phyloP scores from a whole-genome alignment of 108 stramenopile genomes.

The Discostella pseudostelligera region DNA sequence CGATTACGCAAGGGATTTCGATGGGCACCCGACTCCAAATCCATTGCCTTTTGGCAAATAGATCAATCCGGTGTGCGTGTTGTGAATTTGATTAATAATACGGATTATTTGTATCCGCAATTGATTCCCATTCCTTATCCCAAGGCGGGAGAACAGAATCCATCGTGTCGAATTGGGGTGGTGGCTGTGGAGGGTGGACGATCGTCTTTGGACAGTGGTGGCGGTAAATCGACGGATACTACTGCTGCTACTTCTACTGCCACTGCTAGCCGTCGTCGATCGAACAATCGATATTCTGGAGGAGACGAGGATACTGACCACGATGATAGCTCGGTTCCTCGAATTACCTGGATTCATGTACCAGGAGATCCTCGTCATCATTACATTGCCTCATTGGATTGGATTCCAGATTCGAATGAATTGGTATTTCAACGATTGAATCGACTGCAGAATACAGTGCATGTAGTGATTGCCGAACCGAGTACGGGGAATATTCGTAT shows the following conservation, averaged over 20 bases:
- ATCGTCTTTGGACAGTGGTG: not conserved
- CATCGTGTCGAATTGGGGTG: conserved; percentile 36
- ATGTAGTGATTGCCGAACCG: conserved; percentile 38
- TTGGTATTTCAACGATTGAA: conserved; percentile 43
- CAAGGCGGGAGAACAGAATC: conserved; percentile 47
- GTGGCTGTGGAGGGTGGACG: conserved; percentile 19
- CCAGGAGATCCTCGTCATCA: conserved; percentile 46
- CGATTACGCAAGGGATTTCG: conserved; percentile 38
- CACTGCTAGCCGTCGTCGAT: no score
- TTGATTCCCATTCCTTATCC: conserved; percentile 43
- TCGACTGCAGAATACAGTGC: conserved; percentile 42
- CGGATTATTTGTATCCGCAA: conserved; percentile 45
- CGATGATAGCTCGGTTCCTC: conserved; percentile 7
- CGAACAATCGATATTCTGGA: no score
- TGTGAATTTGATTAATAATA: conserved; percentile 44
- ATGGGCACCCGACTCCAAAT: conserved; percentile 38
- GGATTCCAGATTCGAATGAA: conserved; percentile 39
- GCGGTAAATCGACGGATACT: not conserved
- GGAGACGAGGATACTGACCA: conserved; percentile 5
- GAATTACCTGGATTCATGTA: conserved; percentile 42
- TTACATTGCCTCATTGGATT: conserved; percentile 45
- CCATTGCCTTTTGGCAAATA: conserved; percentile 45
- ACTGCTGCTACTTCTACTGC: no score
- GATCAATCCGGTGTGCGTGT: conserved; percentile 42
- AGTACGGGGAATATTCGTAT: conserved; percentile 33